Evolutionary conservation across 768 basidiomycete genomes (phyloP).

Genomic region (Pisolithus tinctorius): DNA sequence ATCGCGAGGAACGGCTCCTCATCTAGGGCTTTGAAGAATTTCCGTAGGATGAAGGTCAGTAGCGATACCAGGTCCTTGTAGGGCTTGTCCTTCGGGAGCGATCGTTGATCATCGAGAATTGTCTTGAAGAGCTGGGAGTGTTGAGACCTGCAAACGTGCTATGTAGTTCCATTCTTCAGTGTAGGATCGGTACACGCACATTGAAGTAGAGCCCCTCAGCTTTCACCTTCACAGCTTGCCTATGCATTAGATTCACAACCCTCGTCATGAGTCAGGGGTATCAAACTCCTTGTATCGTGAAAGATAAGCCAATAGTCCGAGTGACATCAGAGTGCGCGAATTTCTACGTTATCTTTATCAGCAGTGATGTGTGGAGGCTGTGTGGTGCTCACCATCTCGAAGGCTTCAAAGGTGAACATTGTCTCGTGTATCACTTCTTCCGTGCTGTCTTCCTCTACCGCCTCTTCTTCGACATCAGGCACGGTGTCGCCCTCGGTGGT

Average conservation of each 20-base stretch:
- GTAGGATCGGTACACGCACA: constrained; percentile 36
- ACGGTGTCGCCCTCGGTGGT: constrained; percentile 53
- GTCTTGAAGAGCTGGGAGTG: constrained; percentile 81
- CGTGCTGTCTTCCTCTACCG: constrained; percentile 45
- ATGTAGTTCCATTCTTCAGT: constrained; percentile 4
- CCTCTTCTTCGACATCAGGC: constrained; percentile 60
- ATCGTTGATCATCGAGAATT: constrained; percentile 75
- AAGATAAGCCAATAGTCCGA: constrained; percentile 79
- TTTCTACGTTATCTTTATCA: constrained; percentile 46
- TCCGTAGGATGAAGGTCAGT: constrained; percentile 80
- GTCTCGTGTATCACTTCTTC: constrained; percentile 75
- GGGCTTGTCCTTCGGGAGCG: constrained; percentile 70
- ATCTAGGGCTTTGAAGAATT: constrained; percentile 89
- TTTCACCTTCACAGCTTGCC: constrained; percentile 85
- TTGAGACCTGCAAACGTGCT: constrained; percentile 64
- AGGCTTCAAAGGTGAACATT: constrained; percentile 86
- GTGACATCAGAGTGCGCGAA: constrained; percentile 86
- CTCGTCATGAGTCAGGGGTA: constrained; percentile 79
- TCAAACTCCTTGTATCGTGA: constrained; percentile 77
- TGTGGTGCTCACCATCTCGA: constrained; percentile 64
- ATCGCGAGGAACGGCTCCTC: constrained; percentile 83
- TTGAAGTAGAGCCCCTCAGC: constrained; percentile 96
- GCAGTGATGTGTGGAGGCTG: constrained; percentile 10
- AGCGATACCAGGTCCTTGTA: constrained; percentile 79
- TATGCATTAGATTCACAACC: constrained; percentile 82